Base-by-base conservation (phyloP, 805 yeast genomes). In the Metschnikowia rubicola region DNA sequence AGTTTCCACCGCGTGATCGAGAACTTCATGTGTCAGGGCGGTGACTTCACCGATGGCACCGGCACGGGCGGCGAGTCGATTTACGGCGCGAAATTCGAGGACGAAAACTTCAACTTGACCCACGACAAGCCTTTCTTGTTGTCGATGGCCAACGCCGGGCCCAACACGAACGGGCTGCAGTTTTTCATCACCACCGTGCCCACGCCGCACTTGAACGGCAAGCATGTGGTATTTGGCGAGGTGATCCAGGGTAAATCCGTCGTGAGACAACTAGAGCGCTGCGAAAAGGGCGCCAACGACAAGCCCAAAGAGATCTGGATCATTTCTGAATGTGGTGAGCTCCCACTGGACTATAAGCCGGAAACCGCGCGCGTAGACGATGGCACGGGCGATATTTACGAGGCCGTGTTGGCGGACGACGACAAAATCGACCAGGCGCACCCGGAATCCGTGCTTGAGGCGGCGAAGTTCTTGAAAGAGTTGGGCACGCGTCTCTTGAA, bases 71-170 rank as follows among this genome's bases (percentile, higher is more conserved):
- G 98, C 68, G 83, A 83, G 70, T 84, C 90, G 40, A 86, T 86
- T 70, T 86, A 86, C 70, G 92, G 92, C 60, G 82, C 78, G 51
- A 83, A 78, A 67, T 86, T 86, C 71, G 96, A 88, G 61, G 99
- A 92, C 64, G 99, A 92, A 67, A 86, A 85, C 67, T 92, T 94
- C 66, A 55, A 62, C 65, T 74, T 75, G 74, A 83, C 70, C 65
- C 97, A 92, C 74, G 76, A 75, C 77, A 82, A 71, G 83, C 95
- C 78, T 79, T 95, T 95, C 64, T 90, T 80, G 74, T 86, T 72
- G 70, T 88, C 96, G 54, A 92, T 92, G 97, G 97, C 97, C 69
- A 92, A 92, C 69, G 95, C 97, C 55, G 97, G 97, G 61, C 96
- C 96, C 71, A 88, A 89, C 84, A 88, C 97, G 75, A 92, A 92